Base-by-base conservation (phyloP, 768 basidiomycete species). In the Leccinum uliginosum region DNA sequence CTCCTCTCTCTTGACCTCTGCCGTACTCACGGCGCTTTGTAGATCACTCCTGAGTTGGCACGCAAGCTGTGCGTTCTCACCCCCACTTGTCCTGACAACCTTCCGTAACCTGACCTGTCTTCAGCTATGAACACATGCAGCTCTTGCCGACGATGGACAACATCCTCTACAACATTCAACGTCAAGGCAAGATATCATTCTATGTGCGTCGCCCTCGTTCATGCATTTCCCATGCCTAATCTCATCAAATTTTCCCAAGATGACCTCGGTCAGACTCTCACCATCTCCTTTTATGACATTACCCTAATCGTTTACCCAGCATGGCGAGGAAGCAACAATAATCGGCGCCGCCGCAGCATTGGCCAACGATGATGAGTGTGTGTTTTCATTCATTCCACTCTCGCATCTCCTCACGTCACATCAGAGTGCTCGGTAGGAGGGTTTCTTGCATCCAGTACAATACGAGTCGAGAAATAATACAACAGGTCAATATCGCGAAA, bases 161-260 rank as follows among this genome's bases (percentile, higher is more conserved):
- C 62, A 77, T 96, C 34, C 78, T 98, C 15, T 91, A 93, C 73
- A 94, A 94, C 63, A 85, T 94, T 9, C 94, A 98, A 68, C 83
- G 94, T 8, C 94, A 98, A 71, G 94, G 94, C 26, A 92, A 91
- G 72, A 92, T 92, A 62, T 89, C 89, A 5, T 93, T 93, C 71
- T 93, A 92, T 69, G 92, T 91, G 68, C 64, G 87, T 75, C 21
- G 38, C 48, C 9, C 23, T 17, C 35, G 14, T 35, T 32, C 44
- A 24, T 29, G 27, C 52, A 54, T 56, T 56, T 57, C 27, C 46
- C 44, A 10, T 23, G 38, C 7, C 50, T 53, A 51, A 59, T 53
- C 54, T 57, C 23, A 61, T 50, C 48, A 50, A 50, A 43, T 29
- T 11, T 30, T 11, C 23, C 34, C 43, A 66, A 91, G 91, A 91